Evolutionary conservation across 148 eudicot genomes (phyloP).

Genomic region (Fallopia convolvulus): DNA sequence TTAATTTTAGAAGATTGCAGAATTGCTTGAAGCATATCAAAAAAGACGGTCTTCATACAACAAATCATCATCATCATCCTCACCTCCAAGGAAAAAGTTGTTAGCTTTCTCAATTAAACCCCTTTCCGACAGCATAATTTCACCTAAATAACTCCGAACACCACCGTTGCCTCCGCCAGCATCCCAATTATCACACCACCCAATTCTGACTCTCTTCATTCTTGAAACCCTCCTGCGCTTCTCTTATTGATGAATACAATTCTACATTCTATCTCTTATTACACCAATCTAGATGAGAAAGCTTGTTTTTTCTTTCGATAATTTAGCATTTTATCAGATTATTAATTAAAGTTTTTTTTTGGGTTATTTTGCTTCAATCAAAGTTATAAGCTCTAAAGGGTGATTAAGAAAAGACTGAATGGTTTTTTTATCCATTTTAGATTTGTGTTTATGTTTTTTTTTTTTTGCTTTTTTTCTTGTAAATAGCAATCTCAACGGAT

Average conservation of each 20-base stretch:
- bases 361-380: background rate
- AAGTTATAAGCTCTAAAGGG: too few species aligned
- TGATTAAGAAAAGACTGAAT: too few species aligned
- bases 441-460: too few species aligned
- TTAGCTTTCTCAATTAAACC: slow-evolving; percentile 66
- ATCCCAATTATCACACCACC: slow-evolving; percentile 42
- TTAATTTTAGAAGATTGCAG: slow-evolving; percentile 52
- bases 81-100: slow-evolving; percentile 53
- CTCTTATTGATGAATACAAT: slow-evolving; percentile 28
- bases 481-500: too few species aligned
- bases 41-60: slow-evolving; percentile 90
- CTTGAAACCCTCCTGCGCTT: slow-evolving; percentile 69
- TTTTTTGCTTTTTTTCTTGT: too few species aligned
- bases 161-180: slow-evolving; percentile 26
- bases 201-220: slow-evolving; percentile 94
- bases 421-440: too few species aligned
- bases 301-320: background rate
- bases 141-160: slow-evolving; percentile 38
- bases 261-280: slow-evolving; percentile 8
- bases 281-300: background rate
- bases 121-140: slow-evolving; percentile 43
- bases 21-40: slow-evolving; percentile 74
- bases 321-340: too few species aligned
- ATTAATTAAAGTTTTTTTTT: background rate
- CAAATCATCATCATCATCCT: slow-evolving; percentile 73